Evolutionary conservation across 2,329 filamentous ascomycete species (phyloP).

Genomic region (Pestalotiopsis fici): DNA sequence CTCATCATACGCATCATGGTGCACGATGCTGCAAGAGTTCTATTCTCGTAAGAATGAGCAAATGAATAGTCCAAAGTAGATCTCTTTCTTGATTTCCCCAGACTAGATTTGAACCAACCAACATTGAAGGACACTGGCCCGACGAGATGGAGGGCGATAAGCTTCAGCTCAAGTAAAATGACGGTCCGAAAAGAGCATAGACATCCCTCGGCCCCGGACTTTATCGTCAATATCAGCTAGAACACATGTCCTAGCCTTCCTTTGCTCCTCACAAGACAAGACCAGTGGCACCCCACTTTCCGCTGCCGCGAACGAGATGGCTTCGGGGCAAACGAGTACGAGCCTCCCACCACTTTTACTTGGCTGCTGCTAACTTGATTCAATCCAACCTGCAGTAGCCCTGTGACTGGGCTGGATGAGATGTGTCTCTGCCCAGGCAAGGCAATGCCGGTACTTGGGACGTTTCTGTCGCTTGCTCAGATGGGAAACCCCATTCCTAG

Average conservation of each 20-base stretch:
- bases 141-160: neutral
- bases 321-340: neutral
- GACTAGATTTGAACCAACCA: neutral
- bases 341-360: too few relatives aligned
- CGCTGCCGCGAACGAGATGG: neutral
- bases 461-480: neutral
- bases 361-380: neutral
- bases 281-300: neutral
- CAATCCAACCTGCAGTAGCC: neutral
- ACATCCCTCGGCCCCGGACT: neutral
- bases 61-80: too few relatives aligned
- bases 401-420: neutral
- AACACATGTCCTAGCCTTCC: neutral
- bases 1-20: too few relatives aligned
- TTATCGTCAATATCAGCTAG: neutral
- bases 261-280: neutral
- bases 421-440: neutral
- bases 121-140: neutral
- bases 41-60: too few relatives aligned
- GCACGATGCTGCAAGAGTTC: too few relatives aligned
- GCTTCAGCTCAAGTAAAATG: neutral
- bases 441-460: neutral
- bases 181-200: neutral
- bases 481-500: too few relatives aligned
- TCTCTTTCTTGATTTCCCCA: neutral